A percentile compares a stretch with the other conserved stretches of the same genome.
Evolutionary conservation across 768 basidiomycete species (phyloP).

Genomic region (Boletus rufocinnamomeus): DNA sequence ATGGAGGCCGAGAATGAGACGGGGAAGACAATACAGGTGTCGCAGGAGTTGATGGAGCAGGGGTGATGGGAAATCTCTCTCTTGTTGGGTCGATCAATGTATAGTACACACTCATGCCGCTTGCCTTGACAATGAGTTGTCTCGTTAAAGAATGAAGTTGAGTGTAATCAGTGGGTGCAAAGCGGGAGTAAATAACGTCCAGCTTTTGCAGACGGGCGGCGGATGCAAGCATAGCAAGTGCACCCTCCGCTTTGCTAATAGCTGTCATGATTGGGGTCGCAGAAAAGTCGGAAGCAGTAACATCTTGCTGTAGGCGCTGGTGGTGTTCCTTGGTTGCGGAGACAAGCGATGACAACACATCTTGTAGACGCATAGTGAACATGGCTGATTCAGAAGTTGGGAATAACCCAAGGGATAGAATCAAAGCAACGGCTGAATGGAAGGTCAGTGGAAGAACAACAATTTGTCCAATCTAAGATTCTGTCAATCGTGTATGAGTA

Average conservation of each 20-base stretch:
- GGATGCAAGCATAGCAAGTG: constrained; percentile 53
- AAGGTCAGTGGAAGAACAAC: constrained; percentile 60
- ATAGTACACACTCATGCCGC: constrained; percentile 66
- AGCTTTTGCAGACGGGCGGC: constrained; percentile 52
- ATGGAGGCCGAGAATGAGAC: constrained; percentile 34
- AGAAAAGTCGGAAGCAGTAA: constrained; percentile 39
- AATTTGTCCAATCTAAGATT: constrained; percentile 45
- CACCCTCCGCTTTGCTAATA: constrained; percentile 45
- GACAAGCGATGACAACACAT: constrained; percentile 50
- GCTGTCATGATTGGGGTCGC: constrained; percentile 35
- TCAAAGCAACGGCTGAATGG: constrained; percentile 58
- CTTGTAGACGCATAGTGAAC: constrained; percentile 53
- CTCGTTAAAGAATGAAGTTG: constrained; percentile 51
- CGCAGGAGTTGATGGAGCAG: constrained; percentile 36
- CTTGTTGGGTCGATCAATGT: constrained; percentile 61
- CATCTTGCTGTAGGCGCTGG: constrained; percentile 43
- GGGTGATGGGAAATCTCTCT: constrained; percentile 57
- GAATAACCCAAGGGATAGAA: constrained; percentile 56
- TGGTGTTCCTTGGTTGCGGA: constrained; percentile 49
- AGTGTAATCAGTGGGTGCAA: constrained; percentile 56
- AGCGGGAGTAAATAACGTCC: constrained; percentile 63
- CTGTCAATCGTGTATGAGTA: constrained; percentile 2
- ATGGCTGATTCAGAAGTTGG: constrained; percentile 61
- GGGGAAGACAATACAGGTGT: constrained; percentile 41
- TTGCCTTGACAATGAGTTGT: constrained; percentile 54